Conservation (phyloP, 306 rosid species). For the Citrullus amarus region DNA sequence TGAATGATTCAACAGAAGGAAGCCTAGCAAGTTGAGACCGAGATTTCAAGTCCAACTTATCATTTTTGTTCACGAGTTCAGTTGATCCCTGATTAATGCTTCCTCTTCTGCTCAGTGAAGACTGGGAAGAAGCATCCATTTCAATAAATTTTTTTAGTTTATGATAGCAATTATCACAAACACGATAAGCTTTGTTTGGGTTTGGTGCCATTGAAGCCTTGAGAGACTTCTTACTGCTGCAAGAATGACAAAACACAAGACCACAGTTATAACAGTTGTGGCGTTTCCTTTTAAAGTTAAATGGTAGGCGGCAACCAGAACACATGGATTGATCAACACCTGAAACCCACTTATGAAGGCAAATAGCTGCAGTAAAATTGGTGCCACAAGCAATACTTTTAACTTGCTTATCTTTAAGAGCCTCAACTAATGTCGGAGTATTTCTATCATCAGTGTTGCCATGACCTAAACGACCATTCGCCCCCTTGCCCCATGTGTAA, state of each 20-base stretch:
- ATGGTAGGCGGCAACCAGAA: slow-evolving; percentile 91
- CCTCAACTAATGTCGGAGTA: slow-evolving; percentile 72
- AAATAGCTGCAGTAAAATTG: slow-evolving; percentile 87
- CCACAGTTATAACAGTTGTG: slow-evolving; percentile 97
- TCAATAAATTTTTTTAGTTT: slow-evolving; percentile 73
- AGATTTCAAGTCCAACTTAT: slow-evolving; percentile 68
- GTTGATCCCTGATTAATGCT: slow-evolving; percentile 61
- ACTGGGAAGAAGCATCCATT: slow-evolving; percentile 62
- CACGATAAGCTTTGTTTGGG: slow-evolving; percentile 96
- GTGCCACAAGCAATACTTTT: slow-evolving; percentile 92
- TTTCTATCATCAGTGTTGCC: slow-evolving; percentile 80
- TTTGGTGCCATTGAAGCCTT: slow-evolving; percentile 99
- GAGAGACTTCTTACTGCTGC: slow-evolving; percentile 91
- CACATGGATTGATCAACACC: slow-evolving; percentile 99
- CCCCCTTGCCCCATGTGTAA: slow-evolving; percentile 98
- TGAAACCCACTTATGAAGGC: slow-evolving; percentile 98
- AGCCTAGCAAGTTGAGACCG: slow-evolving; percentile 63
- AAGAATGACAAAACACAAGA: slow-evolving; percentile 94
- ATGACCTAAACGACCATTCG: slow-evolving; percentile 97
- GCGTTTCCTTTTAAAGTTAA: slow-evolving; percentile 93
- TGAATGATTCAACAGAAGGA: slow-evolving; percentile 72
- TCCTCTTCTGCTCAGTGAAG: slow-evolving; percentile 89
- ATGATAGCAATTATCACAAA: slow-evolving; percentile 83
- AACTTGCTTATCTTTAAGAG: slow-evolving; percentile 90
- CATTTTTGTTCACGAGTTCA: slow-evolving; percentile 66